A percentile compares a stretch with the other conserved stretches of the same genome.
Conservation (phyloP, 768 basidiomycete genomes). For the Leccinum sublutescens region DNA sequence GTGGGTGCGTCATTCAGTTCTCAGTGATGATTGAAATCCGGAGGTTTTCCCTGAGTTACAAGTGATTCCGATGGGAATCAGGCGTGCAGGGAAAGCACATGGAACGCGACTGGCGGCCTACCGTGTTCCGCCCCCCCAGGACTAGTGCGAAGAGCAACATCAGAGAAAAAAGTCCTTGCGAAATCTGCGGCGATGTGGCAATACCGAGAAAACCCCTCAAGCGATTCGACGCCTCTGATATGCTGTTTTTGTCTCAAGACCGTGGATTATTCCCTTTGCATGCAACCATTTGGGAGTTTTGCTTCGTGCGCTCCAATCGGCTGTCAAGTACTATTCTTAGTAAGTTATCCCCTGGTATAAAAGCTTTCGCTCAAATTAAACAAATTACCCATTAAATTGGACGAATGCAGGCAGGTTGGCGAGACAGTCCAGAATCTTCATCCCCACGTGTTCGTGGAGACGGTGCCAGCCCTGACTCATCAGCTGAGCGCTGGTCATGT, state of each 20-base stretch:
- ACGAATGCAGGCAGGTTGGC: background rate
- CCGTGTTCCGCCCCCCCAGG: background rate
- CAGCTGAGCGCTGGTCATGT: constrained; percentile 4
- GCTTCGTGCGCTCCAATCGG: background rate
- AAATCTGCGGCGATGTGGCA: constrained; percentile 1
- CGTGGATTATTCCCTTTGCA: background rate
- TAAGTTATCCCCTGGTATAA: background rate
- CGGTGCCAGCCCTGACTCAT: background rate
- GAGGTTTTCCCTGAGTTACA: background rate
- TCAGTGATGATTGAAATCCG: background rate
- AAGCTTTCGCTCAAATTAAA: background rate
- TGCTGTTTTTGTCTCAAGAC: background rate
- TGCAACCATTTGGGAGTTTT: background rate
- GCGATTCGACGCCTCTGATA: background rate
- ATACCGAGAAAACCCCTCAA: background rate
- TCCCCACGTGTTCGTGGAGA: constrained; percentile 3
- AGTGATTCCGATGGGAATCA: constrained; percentile 9
- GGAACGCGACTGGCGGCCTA: constrained; percentile 1
- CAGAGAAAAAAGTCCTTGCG: background rate
- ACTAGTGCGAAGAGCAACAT: background rate
- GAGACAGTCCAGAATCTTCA: background rate
- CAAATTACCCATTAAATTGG: background rate
- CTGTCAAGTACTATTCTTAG: background rate
- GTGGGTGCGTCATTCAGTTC: constrained; percentile 1
- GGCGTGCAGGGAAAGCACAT: constrained; percentile 1